Percentiles rank a stretch among this genome's conserved stretches.
Evolutionary conservation across 208 protist genomes (phyloP).

Genomic region (Leishmania tropica): DNA sequence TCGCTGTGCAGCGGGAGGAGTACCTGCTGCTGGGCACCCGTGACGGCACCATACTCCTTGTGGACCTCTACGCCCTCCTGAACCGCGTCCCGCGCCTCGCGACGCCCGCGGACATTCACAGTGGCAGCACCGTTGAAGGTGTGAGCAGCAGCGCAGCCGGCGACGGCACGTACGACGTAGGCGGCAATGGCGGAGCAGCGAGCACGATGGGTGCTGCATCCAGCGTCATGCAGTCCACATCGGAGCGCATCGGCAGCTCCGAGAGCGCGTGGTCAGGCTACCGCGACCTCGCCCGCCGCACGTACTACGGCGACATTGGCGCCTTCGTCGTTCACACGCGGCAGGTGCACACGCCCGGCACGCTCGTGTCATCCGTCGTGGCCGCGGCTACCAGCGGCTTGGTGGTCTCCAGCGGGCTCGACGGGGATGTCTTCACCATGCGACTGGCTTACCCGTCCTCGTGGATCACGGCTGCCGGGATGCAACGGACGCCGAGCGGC

Average conservation of each 20-base stretch:
- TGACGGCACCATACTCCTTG: constrained; percentile 31
- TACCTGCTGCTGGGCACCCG: constrained; percentile 52
- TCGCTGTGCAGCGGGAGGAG: constrained; percentile 34
- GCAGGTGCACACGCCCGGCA: constrained; percentile 34
- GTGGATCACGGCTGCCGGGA: background rate
- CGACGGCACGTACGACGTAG: constrained; percentile 11
- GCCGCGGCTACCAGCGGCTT: constrained; percentile 29
- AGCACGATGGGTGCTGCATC: constrained; percentile 1
- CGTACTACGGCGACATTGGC: constrained; percentile 30
- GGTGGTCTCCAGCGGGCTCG: constrained; percentile 42
- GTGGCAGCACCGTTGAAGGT: background rate
- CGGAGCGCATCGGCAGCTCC: constrained; percentile 30
- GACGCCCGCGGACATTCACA: constrained; percentile 2
- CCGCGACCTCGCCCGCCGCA: constrained; percentile 26
- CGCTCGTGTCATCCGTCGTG: constrained; percentile 40
- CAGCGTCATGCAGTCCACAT: background rate
- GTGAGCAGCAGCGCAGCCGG: background rate
- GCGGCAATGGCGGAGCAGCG: background rate
- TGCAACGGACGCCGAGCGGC: background rate
- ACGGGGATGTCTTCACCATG: constrained; percentile 47
- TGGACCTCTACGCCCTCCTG: constrained; percentile 40
- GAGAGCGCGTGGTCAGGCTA: constrained; percentile 33
- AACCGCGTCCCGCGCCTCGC: constrained; percentile 35
- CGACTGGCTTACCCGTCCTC: constrained; percentile 20
- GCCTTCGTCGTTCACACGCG: constrained; percentile 25